A percentile compares a stretch with the other conserved stretches of the same genome.
Evolutionary conservation across 129 eudicot genomes (phyloP).

Genomic region (Erigeron canadensis): DNA sequence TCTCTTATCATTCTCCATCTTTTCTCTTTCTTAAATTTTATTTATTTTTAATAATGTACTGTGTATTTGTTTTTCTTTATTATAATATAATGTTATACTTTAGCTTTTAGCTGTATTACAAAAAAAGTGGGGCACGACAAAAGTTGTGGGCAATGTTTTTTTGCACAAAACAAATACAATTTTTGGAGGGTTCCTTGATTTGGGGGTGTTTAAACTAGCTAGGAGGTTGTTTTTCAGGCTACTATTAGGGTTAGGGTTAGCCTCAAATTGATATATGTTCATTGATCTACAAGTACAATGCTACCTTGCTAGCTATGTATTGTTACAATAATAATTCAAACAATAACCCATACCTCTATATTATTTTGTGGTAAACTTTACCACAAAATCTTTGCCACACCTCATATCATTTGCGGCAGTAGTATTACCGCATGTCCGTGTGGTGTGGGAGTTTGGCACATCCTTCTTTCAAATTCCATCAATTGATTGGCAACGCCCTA

Average conservation of each 20-base stretch:
- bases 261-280: constrained; percentile 14
- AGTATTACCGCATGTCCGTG: too few species aligned
- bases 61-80: constrained; percentile 24
- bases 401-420: too few species aligned
- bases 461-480: too few species aligned
- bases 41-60: constrained; percentile 24
- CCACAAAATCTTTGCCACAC: too few species aligned
- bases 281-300: too few species aligned
- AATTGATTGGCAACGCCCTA: too few species aligned
- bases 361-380: too few species aligned
- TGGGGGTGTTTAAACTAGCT: constrained; percentile 49
- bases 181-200: constrained; percentile 54
- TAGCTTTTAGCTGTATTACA: constrained; percentile 73
- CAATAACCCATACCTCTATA: too few species aligned
- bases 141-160: constrained; percentile 56
- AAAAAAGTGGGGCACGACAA: constrained; percentile 50
- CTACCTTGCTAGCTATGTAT: too few species aligned
- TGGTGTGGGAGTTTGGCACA: too few species aligned
- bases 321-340: too few species aligned
- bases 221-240: constrained; percentile 20
- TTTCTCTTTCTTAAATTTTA: constrained; percentile 19
- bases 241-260: constrained; percentile 46
- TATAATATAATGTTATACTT: constrained; percentile 34
- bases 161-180: constrained; percentile 45
- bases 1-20: constrained; percentile 18